Conservation (phyloP, 495 filamentous ascomycete species). For the Penicillium robsamsonii region DNA sequence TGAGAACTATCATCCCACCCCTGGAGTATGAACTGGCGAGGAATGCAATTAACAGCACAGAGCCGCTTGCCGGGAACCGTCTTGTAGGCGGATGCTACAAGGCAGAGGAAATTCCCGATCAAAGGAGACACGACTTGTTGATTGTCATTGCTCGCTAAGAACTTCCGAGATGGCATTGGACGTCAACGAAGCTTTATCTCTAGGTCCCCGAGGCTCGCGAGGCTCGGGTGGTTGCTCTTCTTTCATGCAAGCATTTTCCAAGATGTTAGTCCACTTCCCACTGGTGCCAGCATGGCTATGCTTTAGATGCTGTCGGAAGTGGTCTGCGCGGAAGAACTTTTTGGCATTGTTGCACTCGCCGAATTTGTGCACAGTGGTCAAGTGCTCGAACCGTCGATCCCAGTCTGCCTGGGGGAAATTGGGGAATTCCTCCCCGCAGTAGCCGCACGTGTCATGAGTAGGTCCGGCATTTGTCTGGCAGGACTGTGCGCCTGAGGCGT, state of each 20-base stretch:
- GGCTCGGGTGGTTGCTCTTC: slow-evolving; percentile 64
- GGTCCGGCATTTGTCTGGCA: slow-evolving; percentile 39
- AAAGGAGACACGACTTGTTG: neutral
- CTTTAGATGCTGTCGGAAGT: slow-evolving; percentile 97
- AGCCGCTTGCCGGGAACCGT: neutral
- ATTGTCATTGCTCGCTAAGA: slow-evolving; percentile 30
- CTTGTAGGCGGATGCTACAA: neutral
- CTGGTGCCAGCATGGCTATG: slow-evolving; percentile 96
- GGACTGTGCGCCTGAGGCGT: slow-evolving; percentile 57
- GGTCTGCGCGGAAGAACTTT: slow-evolving; percentile 96
- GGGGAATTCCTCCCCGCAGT: slow-evolving; percentile 91
- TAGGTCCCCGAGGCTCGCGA: slow-evolving; percentile 12
- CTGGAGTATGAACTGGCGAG: neutral
- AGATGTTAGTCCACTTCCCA: slow-evolving; percentile 98
- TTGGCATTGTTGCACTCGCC: slow-evolving; percentile 97
- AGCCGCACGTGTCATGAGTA: slow-evolving; percentile 79
- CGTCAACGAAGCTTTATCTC: slow-evolving; percentile 29
- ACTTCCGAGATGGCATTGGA: slow-evolving; percentile 42
- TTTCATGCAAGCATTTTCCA: slow-evolving; percentile 96
- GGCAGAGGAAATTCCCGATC: neutral
- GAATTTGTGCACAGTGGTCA: slow-evolving; percentile 91
- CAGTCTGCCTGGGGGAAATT: slow-evolving; percentile 71
- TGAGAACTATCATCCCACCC: neutral
- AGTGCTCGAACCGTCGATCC: slow-evolving; percentile 79
- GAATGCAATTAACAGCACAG: neutral